Base-by-base conservation (phyloP, 179 eudicot genomes). In the Pouteria campechiana region DNA sequence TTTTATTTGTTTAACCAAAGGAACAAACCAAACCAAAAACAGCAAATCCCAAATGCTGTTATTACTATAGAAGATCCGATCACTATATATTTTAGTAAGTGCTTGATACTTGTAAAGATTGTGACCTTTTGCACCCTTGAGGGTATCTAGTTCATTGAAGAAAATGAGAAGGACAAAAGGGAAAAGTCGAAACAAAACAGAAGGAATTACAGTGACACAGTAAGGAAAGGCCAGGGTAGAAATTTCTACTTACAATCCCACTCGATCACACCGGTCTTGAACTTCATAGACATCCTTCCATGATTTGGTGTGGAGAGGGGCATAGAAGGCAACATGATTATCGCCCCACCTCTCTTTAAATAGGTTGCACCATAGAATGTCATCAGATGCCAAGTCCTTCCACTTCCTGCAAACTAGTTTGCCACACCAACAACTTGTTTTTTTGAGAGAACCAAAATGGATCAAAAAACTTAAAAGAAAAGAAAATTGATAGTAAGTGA, bases 341-440 rank as follows among this genome's bases (percentile, higher is more conserved):
- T 54, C 64, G 33, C 95, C 97, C 95, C 97, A 88, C 54, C 95
- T 69, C 40, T 69, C 75, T 46, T 56, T 60, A 32, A 73, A 84
- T 21, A 88, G 73, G 36, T 60, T 63, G 11, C 65, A 75, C 97
- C 97, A 88, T 40, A 88, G 46, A 10, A 7, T 32, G 34, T 84
- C 44, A 11, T 83, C 92, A 3, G 94, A 75, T n/a, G 74, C 88
- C 55, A 84, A 57, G 27, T 32, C 53, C 11, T 71, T 84, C 97
- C 97, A 88, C 58, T 63, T 84, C 75, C 83, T 78, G 69, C 95
- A 80, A 25, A 84, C 97, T 87, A n/a, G n/a, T n/a, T n/a, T n/a
- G n/a, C 27, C 36, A 36, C 16, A 12, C 47, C 37, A 34, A 16
- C 28, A 42, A 31, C 10, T 18, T 33, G 18, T n/a, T n/a, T n/a